Percentiles rank a stretch among this genome's conserved stretches.
phyloP scores from a whole-genome alignment of 2,329 filamentous ascomycete genomes.

The Penicillium capsulatum region DNA sequence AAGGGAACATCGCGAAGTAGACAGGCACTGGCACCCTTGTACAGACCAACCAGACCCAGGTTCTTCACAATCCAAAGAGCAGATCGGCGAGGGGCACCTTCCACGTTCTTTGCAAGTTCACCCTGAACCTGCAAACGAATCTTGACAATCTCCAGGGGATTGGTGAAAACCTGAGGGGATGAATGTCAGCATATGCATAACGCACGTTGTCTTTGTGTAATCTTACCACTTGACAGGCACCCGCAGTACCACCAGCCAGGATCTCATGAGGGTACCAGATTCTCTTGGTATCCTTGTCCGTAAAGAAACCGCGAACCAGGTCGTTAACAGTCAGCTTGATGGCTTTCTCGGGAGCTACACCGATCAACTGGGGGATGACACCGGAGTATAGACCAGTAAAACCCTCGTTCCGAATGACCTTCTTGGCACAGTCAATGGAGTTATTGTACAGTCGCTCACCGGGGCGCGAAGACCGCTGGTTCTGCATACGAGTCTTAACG shows the following conservation, averaged over 20 bases:
- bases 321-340: constrained; percentile 99
- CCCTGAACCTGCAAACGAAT: constrained; percentile 97
- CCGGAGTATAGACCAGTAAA: constrained; percentile 87
- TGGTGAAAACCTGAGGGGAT: constrained; percentile 74
- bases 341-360: constrained; percentile 97
- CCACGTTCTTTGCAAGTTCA: constrained; percentile 82
- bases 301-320: constrained; percentile 71
- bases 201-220: background rate
- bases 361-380: constrained; percentile 89
- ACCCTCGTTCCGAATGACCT: constrained; percentile 90
- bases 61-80: constrained; percentile 98
- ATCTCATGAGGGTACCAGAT: constrained; percentile 72
- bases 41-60: constrained; percentile 86
- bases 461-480: constrained; percentile 77
- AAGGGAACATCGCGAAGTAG: constrained; percentile 92
- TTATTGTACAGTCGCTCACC: constrained; percentile 94
- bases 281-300: constrained; percentile 65
- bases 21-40: constrained; percentile 94
- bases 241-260: constrained; percentile 81
- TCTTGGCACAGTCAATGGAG: constrained; percentile 89
- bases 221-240: constrained; percentile 92
- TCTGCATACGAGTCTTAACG: constrained; percentile 98
- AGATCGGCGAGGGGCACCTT: constrained; percentile 78
- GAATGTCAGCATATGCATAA: constrained; percentile 1
- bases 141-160: constrained; percentile 98